Conservation (phyloP, 73 alveolate genomes). For the Strombidium stylifer region DNA sequence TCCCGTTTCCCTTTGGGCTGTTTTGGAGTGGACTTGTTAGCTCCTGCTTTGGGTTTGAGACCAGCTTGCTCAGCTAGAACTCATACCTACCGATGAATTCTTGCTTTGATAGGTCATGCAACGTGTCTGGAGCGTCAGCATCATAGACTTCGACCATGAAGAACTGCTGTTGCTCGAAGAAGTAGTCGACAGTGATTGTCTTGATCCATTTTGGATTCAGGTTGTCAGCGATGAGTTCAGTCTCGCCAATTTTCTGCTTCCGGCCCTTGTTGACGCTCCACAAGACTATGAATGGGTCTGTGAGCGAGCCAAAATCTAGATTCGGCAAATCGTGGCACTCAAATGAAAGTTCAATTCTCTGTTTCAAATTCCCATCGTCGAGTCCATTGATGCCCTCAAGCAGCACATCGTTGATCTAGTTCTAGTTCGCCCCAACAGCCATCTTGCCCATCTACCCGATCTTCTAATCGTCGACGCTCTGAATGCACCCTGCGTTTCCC, state of each 20-base stretch:
- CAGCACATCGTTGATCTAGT: no score
- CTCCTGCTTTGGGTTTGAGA: constrained; percentile 50
- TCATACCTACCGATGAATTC: constrained; percentile 68
- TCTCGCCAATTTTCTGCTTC: constrained; percentile 72
- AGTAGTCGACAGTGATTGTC: constrained; percentile 61
- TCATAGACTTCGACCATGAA: constrained; percentile 63
- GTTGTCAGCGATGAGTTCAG: constrained; percentile 79
- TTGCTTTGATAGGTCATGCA: constrained; percentile 41
- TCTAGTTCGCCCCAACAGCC: no score
- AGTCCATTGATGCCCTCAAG: no score
- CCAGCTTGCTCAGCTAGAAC: constrained; percentile 62
- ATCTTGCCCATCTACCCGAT: no score
- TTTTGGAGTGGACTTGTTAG: constrained; percentile 43
- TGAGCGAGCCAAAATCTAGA: constrained; percentile 31
- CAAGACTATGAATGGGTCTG: background rate
- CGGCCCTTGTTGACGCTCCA: constrained; percentile 19
- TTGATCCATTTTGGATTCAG: constrained; percentile 75
- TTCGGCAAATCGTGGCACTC: constrained; percentile 62
- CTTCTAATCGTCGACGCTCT: no score
- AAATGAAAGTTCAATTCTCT: constrained; percentile 59
- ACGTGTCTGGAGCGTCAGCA: constrained; percentile 55
- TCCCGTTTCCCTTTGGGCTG: constrained; percentile 14
- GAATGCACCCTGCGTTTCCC: no score
- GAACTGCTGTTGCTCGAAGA: constrained; percentile 67
- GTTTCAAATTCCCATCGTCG: no score